Conservation (phyloP, 164 flowering plant species). For the Chimonanthus praecox region DNA sequence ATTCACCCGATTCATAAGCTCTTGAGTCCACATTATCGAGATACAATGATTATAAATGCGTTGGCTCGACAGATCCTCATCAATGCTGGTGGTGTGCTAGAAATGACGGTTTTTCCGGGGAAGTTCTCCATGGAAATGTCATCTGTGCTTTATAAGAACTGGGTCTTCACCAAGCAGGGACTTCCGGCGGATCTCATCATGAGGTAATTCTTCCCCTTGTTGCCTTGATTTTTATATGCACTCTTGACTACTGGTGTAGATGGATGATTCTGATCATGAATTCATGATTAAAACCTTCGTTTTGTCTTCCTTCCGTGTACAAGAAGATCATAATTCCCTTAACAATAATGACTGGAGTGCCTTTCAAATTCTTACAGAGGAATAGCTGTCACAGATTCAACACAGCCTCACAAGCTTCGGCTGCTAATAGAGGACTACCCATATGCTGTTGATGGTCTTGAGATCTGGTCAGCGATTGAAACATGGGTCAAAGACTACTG, state of each 20-base stretch:
- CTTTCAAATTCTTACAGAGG: constrained; percentile 43
- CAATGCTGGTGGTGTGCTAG: constrained; percentile 73
- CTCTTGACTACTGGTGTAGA: too few species aligned
- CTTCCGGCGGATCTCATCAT: constrained; percentile 75
- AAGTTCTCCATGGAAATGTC: constrained; percentile 81
- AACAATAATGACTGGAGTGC: not conserved
- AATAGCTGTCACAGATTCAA: constrained; percentile 54
- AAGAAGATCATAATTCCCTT: constrained; percentile 13
- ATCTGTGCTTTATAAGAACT: constrained; percentile 48
- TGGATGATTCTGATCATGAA: not conserved
- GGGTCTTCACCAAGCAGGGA: constrained; percentile 75
- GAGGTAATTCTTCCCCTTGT: constrained; percentile 33
- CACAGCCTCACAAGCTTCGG: constrained; percentile 48
- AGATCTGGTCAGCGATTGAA: constrained; percentile 79
- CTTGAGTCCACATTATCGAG: constrained; percentile 78
- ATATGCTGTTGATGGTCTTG: constrained; percentile 78
- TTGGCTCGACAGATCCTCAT: constrained; percentile 74
- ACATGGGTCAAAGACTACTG: constrained; percentile 73
- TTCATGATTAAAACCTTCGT: not conserved
- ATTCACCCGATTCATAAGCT: constrained; percentile 85
- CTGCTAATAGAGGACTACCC: constrained; percentile 82
- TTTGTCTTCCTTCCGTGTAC: not conserved
- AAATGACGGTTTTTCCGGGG: constrained; percentile 73
- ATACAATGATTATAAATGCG: constrained; percentile 88
- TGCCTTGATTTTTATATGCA: too few species aligned